Conservation (phyloP, 257 asterid species). For the Gentiana dahurica region DNA sequence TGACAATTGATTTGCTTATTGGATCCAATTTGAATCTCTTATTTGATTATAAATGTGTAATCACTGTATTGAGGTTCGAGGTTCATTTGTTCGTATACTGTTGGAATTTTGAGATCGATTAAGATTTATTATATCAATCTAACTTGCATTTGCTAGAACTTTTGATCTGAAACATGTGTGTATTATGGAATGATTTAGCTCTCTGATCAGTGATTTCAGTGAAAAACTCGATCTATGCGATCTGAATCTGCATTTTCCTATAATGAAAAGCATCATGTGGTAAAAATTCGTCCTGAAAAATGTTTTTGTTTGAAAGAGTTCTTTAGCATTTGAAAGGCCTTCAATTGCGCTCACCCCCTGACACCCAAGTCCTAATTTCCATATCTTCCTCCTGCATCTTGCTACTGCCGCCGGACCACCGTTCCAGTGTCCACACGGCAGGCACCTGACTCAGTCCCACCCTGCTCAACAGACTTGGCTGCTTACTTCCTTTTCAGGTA, state of each 20-base stretch:
- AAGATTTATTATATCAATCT: slow-evolving; percentile 8
- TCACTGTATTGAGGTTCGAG: background rate
- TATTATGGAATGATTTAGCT: background rate
- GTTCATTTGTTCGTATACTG: no score
- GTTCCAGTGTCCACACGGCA: no score
- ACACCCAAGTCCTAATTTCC: no score
- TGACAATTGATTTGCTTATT: background rate
- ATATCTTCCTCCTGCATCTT: no score
- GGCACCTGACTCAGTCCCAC: no score
- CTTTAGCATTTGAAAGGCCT: no score
- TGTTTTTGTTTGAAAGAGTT: no score
- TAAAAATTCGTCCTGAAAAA: background rate
- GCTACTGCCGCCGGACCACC: no score
- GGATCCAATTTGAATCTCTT: background rate
- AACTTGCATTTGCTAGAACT: background rate
- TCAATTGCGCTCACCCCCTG: no score
- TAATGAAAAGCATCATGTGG: slow-evolving; percentile 10
- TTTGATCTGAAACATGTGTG: slow-evolving; percentile 9
- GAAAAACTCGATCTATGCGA: background rate
- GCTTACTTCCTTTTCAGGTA: no score
- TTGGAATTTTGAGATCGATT: no score
- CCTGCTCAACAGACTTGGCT: no score
- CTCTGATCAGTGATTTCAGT: slow-evolving; percentile 1
- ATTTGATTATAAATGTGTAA: background rate
- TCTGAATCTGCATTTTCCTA: background rate